These are phyloP conservation scores for Candida boidinii DNA, from an alignment of 805 yeast genomes.

Conservation along the genomic window DNA sequence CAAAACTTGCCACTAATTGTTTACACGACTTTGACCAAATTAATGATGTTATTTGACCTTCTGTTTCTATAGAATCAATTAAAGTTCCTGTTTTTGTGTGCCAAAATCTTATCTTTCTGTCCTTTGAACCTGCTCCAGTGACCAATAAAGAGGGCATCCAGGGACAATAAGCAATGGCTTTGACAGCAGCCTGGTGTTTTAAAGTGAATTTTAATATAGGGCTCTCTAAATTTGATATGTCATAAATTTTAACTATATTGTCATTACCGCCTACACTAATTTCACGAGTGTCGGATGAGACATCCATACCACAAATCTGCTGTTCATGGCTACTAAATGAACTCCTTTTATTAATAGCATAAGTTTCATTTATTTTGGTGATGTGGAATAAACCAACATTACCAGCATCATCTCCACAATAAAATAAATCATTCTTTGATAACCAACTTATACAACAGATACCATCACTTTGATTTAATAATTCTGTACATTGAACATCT, in stretches of 20 bases:
- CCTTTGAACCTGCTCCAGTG: slow-evolving; percentile 87
- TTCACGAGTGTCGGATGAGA: slow-evolving; percentile 43
- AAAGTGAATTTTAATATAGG: slow-evolving; percentile 42
- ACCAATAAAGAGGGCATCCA: slow-evolving; percentile 78
- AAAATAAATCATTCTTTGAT: slow-evolving; percentile 31
- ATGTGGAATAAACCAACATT: slow-evolving; percentile 37
- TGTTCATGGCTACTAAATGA: slow-evolving; percentile 42
- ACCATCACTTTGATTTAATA: slow-evolving; percentile 27
- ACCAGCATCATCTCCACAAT: slow-evolving; percentile 63
- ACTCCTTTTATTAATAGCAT: too few species aligned
- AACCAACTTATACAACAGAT: slow-evolving; percentile 59
- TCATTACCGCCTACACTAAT: slow-evolving; percentile 83
- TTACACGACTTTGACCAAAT: slow-evolving; percentile 61
- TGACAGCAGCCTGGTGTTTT: slow-evolving; percentile 78
- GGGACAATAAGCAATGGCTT: slow-evolving; percentile 86
- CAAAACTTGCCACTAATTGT: slow-evolving; percentile 74
- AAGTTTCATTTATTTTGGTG: too few species aligned
- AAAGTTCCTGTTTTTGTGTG: slow-evolving; percentile 74
- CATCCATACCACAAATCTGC: slow-evolving; percentile 60
- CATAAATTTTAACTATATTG: slow-evolving; percentile 74
- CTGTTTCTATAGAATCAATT: slow-evolving; percentile 44
- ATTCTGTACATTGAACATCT: slow-evolving; percentile 10
- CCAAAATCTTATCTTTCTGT: slow-evolving; percentile 79
- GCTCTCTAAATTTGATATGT: slow-evolving; percentile 30
- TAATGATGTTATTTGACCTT: slow-evolving; percentile 72